Evolutionary conservation across 1,284 basidiomycete species (phyloP).

Genomic region (Coniferiporia weirii): DNA sequence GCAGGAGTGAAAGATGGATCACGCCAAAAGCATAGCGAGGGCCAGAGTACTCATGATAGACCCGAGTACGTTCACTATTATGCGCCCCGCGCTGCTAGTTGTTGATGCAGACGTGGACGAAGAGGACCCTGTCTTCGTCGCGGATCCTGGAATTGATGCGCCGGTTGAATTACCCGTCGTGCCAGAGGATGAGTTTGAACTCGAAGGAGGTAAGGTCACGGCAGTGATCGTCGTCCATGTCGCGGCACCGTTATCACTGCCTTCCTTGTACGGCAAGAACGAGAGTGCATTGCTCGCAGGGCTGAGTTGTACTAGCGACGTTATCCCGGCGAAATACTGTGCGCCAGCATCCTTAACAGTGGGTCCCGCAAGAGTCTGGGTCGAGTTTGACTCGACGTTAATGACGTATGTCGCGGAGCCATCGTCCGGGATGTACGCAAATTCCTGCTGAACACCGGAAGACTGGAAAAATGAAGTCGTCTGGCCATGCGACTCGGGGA

Average conservation of each 20-base stretch:
- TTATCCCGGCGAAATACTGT: slow-evolving; percentile 67
- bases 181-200: slow-evolving; percentile 5
- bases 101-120: background rate
- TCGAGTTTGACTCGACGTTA: slow-evolving; percentile 76
- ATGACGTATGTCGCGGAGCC: slow-evolving; percentile 75
- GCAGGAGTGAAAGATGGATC: background rate
- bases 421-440: slow-evolving; percentile 82
- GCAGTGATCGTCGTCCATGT: slow-evolving; percentile 42
- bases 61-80: background rate
- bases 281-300: slow-evolving; percentile 55
- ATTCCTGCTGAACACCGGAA: slow-evolving; percentile 69
- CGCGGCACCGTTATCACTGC: slow-evolving; percentile 40
- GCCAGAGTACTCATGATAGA: background rate
- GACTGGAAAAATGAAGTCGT: slow-evolving; percentile 74
- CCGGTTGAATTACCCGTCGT: background rate
- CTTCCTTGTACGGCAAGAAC: slow-evolving; percentile 59
- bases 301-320: slow-evolving; percentile 72
- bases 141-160: background rate
- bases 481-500: slow-evolving; percentile 75
- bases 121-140: background rate
- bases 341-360: slow-evolving; percentile 60
- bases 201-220: slow-evolving; percentile 25
- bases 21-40: background rate
- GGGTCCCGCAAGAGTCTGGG: slow-evolving; percentile 66
- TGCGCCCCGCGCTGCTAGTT: background rate